Evolutionary conservation across 2,329 filamentous ascomycete species (phyloP).

Genomic region (Aspergillus alliaceus): DNA sequence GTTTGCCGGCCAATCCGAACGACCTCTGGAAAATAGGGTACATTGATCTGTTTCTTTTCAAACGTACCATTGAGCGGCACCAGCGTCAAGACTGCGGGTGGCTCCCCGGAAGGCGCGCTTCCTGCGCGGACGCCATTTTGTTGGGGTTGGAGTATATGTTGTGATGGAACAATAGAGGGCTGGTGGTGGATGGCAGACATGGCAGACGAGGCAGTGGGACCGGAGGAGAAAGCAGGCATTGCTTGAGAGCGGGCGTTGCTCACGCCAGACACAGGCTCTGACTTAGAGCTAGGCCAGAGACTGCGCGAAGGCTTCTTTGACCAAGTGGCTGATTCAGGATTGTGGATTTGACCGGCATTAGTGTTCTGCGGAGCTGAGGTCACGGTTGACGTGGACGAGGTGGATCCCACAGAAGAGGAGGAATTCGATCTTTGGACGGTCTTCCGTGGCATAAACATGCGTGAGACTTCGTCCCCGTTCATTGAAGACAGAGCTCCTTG

Average conservation of each 20-base stretch:
- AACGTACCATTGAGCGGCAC: slow-evolving; percentile 94
- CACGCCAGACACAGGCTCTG: slow-evolving; percentile 64
- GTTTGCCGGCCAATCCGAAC: slow-evolving; percentile 94
- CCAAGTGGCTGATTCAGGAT: slow-evolving; percentile 39
- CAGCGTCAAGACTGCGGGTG: slow-evolving; percentile 78
- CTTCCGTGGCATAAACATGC: slow-evolving; percentile 89
- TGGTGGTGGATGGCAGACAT: slow-evolving; percentile 62
- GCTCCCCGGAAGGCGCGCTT: slow-evolving; percentile 52
- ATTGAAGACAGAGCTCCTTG: slow-evolving; percentile 67
- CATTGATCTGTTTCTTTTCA: slow-evolving; percentile 91
- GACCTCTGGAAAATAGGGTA: slow-evolving; percentile 92
- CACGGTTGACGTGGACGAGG: slow-evolving; percentile 55
- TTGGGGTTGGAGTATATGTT: slow-evolving; percentile 67
- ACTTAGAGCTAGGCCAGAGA: slow-evolving; percentile 65
- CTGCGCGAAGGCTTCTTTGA: slow-evolving; percentile 51
- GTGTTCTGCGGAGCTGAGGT: slow-evolving; percentile 33
- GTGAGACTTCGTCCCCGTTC: slow-evolving; percentile 79
- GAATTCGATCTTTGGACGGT: slow-evolving; percentile 84
- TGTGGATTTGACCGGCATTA: slow-evolving; percentile 38
- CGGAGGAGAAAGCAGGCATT: slow-evolving; percentile 58
- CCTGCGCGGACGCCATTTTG: slow-evolving; percentile 56
- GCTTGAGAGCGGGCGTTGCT: slow-evolving; percentile 63
- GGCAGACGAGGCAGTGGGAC: slow-evolving; percentile 59
- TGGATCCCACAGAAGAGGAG: slow-evolving; percentile 74
- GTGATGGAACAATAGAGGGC: slow-evolving; percentile 64